Evolutionary conservation across 169 alveolate species (phyloP).

Genomic region (Toxoplasma gondii): DNA sequence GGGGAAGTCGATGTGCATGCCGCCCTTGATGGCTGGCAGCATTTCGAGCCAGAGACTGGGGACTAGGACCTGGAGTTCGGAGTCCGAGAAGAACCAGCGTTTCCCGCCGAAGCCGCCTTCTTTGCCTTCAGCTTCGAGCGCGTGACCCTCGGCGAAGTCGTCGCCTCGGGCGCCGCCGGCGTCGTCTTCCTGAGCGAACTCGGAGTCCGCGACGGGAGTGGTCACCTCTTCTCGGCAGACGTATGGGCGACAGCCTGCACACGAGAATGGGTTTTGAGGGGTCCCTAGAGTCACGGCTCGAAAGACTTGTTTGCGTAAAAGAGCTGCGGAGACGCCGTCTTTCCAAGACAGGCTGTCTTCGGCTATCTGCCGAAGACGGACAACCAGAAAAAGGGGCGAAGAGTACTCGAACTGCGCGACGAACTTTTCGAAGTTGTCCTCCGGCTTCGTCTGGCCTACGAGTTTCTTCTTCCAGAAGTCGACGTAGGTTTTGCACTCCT

Average conservation of each 20-base stretch:
- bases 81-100: constrained; percentile 65
- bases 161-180: background rate
- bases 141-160: background rate
- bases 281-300: constrained; percentile 27
- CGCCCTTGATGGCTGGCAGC: constrained; percentile 56
- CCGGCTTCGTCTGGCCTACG: constrained; percentile 60
- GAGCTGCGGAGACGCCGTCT: constrained; percentile 70
- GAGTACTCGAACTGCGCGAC: constrained; percentile 55
- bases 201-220: background rate
- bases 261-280: background rate
- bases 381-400: constrained; percentile 38
- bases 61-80: constrained; percentile 39
- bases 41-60: constrained; percentile 59
- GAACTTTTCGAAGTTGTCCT: constrained; percentile 54
- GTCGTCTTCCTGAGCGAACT: background rate
- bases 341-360: constrained; percentile 69
- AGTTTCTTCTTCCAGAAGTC: constrained; percentile 64
- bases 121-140: constrained; percentile 4
- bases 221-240: constrained; percentile 9
- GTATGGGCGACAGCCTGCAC: background rate
- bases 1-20: constrained; percentile 61
- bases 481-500: constrained; percentile 61
- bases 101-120: constrained; percentile 69
- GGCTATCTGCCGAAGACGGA: constrained; percentile 66
- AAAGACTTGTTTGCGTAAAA: constrained; percentile 63